phyloP scores from a whole-genome alignment of 768 basidiomycete species.

The Psilocybe sp. region DNA sequence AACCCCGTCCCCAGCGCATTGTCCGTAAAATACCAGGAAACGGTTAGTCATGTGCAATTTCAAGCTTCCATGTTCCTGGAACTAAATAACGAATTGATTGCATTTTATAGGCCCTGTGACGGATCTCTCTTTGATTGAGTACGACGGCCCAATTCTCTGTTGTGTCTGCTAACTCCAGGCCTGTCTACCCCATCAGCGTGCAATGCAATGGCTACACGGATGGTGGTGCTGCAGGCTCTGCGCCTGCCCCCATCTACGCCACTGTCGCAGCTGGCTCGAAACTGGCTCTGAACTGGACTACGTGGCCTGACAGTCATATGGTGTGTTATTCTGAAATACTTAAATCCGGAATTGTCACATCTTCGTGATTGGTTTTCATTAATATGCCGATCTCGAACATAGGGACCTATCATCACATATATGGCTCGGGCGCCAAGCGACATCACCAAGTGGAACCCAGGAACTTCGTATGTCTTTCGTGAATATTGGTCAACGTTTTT shows the following conservation, averaged over 20 bases:
- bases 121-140: constrained; percentile 37
- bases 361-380: not conserved
- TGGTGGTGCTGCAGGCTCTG: constrained; percentile 25
- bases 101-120: constrained; percentile 30
- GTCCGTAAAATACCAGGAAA: constrained; percentile 41
- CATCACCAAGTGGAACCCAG: constrained; percentile 41
- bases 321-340: constrained; percentile 6
- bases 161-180: not conserved
- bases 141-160: not conserved
- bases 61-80: not conserved
- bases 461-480: constrained; percentile 31
- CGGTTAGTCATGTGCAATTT: constrained; percentile 24
- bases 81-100: not conserved
- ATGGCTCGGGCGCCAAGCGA: constrained; percentile 43
- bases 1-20: constrained; percentile 35
- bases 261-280: constrained; percentile 39
- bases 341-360: too few species aligned
- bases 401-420: constrained; percentile 45
- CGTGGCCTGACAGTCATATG: constrained; percentile 33
- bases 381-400: not conserved
- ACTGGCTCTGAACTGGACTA: constrained; percentile 40
- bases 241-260: constrained; percentile 36
- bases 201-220: constrained; percentile 32
- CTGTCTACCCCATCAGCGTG: constrained; percentile 15
- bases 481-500: too few species aligned